These are phyloP conservation scores for Paratrypanosoma confusum DNA, from an alignment of 208 protist genomes.

Conservation along the genomic window DNA sequence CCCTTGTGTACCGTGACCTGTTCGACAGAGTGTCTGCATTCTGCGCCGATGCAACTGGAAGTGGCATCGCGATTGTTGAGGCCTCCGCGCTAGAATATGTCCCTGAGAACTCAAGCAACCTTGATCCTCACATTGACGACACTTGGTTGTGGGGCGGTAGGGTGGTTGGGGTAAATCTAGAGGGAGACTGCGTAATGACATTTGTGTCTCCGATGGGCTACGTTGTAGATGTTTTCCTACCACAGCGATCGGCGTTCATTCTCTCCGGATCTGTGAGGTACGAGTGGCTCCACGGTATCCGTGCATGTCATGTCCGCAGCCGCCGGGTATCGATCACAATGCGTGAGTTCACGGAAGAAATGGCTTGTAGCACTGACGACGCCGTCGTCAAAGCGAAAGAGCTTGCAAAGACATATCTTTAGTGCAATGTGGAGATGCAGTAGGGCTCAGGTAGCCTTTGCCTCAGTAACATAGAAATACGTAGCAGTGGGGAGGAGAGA, in stretches of 20 bases:
- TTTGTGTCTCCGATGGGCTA: constrained; percentile 54
- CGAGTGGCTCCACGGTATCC: constrained; percentile 83
- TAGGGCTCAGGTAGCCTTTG: no score
- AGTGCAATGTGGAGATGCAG: no score
- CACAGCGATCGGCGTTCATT: constrained; percentile 58
- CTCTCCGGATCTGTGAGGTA: constrained; percentile 58
- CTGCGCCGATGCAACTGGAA: constrained; percentile 17
- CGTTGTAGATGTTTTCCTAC: constrained; percentile 54
- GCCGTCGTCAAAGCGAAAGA: no score
- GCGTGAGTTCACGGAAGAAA: constrained; percentile 51
- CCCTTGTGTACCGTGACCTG: constrained; percentile 27
- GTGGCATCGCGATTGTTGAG: constrained; percentile 36
- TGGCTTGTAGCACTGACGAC: no score
- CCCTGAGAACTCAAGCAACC: constrained; percentile 34
- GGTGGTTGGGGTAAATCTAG: constrained; percentile 66
- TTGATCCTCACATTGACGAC: constrained; percentile 86
- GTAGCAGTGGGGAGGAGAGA: no score
- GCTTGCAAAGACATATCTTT: no score
- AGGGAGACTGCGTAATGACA: constrained; percentile 54
- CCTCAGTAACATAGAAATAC: no score
- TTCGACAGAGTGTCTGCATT: constrained; percentile 16
- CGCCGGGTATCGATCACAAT: constrained; percentile 77
- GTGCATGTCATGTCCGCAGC: constrained; percentile 32
- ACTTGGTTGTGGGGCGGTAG: constrained; percentile 85
- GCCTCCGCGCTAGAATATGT: constrained; percentile 72